Evolutionary conservation across 169 alveolate genomes (phyloP), one percentile per base, ranked within the genome.

Genomic region (Plasmodium sp.): DNA sequence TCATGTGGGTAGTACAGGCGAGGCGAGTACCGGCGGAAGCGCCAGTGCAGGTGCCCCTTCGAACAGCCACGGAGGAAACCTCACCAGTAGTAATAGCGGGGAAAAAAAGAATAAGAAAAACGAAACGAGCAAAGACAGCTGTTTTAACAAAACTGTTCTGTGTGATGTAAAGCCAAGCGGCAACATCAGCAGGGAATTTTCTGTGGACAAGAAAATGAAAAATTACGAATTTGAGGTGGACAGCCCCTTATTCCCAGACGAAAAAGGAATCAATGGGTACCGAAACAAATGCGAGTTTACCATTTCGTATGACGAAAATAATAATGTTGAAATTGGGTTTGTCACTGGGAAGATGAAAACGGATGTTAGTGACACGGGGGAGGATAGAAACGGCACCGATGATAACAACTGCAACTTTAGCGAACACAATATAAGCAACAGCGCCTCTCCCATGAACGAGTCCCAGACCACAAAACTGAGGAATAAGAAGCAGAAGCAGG

Each of bases 281-380:
- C 48, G 95, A 48, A 92, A 92, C 75, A 92, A 92, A 81, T 92
- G 95, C 48, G 95, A 92, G 56, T 92, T 92, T 56, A 92, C 95
- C 36, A 92, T 92, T 54, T 33, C 95, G 5, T 82, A 92, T 72
- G 95, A 92, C 41, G 92, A 92, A 81, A 92, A 81, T 81, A 81
- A 92, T 12, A 92, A 92, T 82, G 84, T 92, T 0, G 95, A 92
- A 82, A 92, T 92, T 41, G 95, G 95, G n/a, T 92, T 92, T 83
- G 95, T 92, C 22, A 83, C 77, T 7, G 92, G 95, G 31, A 92
- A 92, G 56, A 36, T 92, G 27, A 92, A 71, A 73, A 81, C 85
- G 18, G 43, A 75, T 92, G 27, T 92, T 36, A 82, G 71, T 48
- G 92, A 92, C 5, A 39, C 27, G 5, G 73, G 48, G 43, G 56